Evolutionary conservation across 192 early-diverging fungal genomes (phyloP).

Genomic region (Dispira simplex): DNA sequence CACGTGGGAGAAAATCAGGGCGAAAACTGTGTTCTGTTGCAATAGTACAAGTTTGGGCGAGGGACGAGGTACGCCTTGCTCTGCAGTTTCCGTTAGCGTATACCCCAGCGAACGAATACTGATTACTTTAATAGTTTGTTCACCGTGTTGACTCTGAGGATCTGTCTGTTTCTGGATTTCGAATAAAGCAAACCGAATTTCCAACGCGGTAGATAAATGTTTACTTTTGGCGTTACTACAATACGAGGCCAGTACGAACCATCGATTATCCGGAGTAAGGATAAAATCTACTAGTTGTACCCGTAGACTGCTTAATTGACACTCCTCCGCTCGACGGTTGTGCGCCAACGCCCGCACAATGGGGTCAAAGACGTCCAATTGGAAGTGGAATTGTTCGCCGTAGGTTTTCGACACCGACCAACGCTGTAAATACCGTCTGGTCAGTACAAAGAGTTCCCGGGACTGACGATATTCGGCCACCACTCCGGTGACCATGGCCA

Average conservation of each 20-base stretch:
- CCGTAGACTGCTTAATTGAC: slow-evolving; percentile 11
- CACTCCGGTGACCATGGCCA: slow-evolving; percentile 18
- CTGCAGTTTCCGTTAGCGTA: neutral
- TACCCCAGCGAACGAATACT: neutral
- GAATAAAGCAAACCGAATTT: slow-evolving; percentile 1
- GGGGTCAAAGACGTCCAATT: slow-evolving; percentile 12
- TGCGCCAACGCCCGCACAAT: slow-evolving; percentile 10
- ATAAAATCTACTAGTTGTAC: slow-evolving; percentile 17
- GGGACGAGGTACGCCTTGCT: neutral
- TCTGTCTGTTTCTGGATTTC: neutral
- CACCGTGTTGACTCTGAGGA: neutral
- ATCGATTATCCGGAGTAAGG: slow-evolving; percentile 13
- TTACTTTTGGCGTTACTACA: neutral
- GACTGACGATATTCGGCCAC: slow-evolving; percentile 25
- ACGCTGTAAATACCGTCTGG: slow-evolving; percentile 19
- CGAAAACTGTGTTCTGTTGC: slow-evolving; percentile 15
- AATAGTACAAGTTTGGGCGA: slow-evolving; percentile 15
- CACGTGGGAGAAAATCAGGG: slow-evolving; percentile 13
- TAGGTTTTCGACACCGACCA: slow-evolving; percentile 25
- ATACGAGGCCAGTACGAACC: neutral
- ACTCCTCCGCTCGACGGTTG: neutral
- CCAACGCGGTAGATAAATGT: neutral
- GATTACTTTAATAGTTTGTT: neutral
- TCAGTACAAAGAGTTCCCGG: slow-evolving; percentile 23
- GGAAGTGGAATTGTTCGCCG: slow-evolving; percentile 14